Base-by-base conservation (phyloP, 257 asterid species). In the Parsonsia alboflavescens region DNA sequence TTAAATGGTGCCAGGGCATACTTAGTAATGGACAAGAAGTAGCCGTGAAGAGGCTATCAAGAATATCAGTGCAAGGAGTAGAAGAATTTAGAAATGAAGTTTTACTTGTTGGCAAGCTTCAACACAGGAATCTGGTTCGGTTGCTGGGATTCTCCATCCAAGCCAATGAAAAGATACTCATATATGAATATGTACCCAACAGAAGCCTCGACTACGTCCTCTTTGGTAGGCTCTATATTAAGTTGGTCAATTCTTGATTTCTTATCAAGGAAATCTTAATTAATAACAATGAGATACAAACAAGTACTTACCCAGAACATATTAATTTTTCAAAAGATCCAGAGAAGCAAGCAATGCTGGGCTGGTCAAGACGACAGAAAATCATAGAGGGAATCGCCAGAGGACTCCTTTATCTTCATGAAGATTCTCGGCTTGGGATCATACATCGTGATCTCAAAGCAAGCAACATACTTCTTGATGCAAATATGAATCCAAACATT, bases 31-130 rank as follows among this genome's bases (percentile, higher is more conserved):
- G 80, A 46, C 50, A 71, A 6, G 74, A 57, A 12, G 44, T 78
- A 39, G 85, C 85, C 6, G 80, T 78, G 13, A 82, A 75, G 71
- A 82, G 82, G 70, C 33, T 82, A 57, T 67, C 82, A 1, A 30
- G 1, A 10, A 42, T 8, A 2, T 74, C 85, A 5, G 71, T 71
- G 6, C 82, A 77, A 65, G 84, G 84, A 4, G 76, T 42, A 7
- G 17, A 39, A 21, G 84, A 80, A 77, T 77, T 80, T 33, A 68
- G 56, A 75, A 80, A 68, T 39, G 81, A 80, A 50, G 76, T 77
- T 6, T 1, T 50, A 62, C 30, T 77, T 48, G 42, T 77, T 22
- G 81, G 76, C 0, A 77, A 65, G 54, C 81, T 81, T 45, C 84
- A 81, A 42, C 84, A 81, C 48, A 77, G 72, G 45, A 76, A 62